Conservation (phyloP, 176 grass and related monocot species). For the Urochloa ruziziensis region DNA sequence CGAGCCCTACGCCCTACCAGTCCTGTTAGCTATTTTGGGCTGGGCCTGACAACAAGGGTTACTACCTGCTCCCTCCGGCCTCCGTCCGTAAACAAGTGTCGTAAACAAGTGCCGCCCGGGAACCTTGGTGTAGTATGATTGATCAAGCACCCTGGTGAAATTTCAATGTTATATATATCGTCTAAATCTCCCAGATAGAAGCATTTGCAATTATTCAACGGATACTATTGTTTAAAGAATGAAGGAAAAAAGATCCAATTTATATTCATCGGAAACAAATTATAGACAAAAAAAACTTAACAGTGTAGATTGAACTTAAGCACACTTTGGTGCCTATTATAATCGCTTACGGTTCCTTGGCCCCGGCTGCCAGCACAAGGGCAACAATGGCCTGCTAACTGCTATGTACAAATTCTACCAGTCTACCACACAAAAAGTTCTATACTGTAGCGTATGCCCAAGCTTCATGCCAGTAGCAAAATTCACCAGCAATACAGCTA, state of each 20-base stretch:
- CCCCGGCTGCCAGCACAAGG: neutral
- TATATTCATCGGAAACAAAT: neutral
- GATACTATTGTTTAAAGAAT: neutral
- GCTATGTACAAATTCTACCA: neutral
- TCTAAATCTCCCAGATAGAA: neutral
- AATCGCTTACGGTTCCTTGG: neutral
- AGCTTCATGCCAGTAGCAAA: constrained; percentile 1
- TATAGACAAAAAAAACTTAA: neutral
- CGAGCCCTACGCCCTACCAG: neutral
- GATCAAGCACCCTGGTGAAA: too few relatives aligned
- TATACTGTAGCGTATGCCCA: neutral
- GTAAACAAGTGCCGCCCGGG: too few relatives aligned
- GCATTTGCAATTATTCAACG: neutral
- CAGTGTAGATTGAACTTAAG: neutral
- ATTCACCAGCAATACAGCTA: constrained; percentile 18
- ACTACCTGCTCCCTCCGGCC: too few relatives aligned
- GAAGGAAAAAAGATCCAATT: neutral
- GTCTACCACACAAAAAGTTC: neutral
- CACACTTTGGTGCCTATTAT: neutral
- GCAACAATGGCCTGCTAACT: too few relatives aligned
- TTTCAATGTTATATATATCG: neutral
- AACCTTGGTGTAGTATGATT: too few relatives aligned
- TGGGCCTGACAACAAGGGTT: neutral
- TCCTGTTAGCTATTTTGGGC: neutral
- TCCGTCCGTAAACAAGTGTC: too few relatives aligned